A percentile compares a stretch with the other conserved stretches of the same genome.
Conservation (phyloP, 1,284 basidiomycete species). For the Baeospora myosura region DNA sequence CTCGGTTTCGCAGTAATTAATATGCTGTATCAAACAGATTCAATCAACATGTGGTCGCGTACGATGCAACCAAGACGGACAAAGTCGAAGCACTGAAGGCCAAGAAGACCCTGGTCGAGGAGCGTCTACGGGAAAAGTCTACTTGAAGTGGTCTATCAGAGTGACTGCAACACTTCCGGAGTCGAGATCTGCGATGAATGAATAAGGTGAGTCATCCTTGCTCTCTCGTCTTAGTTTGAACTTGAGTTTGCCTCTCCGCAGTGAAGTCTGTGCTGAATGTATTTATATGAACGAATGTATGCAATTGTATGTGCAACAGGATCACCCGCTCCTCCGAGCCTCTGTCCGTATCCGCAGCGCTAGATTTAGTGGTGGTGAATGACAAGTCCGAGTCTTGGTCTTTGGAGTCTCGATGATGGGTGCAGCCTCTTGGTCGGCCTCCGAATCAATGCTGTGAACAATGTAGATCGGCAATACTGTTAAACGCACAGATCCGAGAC, state of each 20-base stretch:
- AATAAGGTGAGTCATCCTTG: too few species aligned
- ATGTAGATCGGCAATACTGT: too few species aligned
- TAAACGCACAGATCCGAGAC: background rate
- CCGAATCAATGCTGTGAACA: too few species aligned
- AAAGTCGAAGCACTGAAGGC: slow-evolving; percentile 65
- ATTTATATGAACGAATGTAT: background rate
- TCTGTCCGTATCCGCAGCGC: too few species aligned
- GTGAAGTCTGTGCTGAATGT: background rate
- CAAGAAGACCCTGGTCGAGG: slow-evolving; percentile 43
- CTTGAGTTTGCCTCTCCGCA: background rate
- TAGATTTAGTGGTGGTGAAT: too few species aligned
- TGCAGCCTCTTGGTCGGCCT: too few species aligned
- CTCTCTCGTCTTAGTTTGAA: background rate
- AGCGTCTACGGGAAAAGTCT: slow-evolving; percentile 29
- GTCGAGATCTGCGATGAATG: too few species aligned
- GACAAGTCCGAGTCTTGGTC: too few species aligned
- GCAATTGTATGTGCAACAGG: background rate
- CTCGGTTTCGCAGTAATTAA: slow-evolving; percentile 8
- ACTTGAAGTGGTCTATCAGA: background rate
- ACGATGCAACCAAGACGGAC: slow-evolving; percentile 81
- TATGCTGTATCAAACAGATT: slow-evolving; percentile 49
- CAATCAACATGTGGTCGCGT: slow-evolving; percentile 73
- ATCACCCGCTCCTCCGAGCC: too few species aligned
- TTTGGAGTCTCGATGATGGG: too few species aligned
- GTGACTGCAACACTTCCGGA: too few species aligned